Evolutionary conservation across 1,284 basidiomycete genomes (phyloP).

Genomic region (Ustilago nuda): DNA sequence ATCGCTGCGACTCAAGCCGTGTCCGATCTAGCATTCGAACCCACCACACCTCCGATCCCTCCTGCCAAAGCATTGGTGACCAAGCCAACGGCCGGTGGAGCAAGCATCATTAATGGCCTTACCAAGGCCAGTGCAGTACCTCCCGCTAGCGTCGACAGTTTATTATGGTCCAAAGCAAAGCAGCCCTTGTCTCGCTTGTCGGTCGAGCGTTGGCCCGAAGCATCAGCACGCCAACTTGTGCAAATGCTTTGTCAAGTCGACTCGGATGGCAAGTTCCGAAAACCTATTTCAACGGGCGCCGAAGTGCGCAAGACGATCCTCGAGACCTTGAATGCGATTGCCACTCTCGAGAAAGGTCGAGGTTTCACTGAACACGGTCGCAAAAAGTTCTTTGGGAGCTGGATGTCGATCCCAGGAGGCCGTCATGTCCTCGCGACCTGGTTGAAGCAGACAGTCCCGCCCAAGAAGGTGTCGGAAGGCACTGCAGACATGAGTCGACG

Average conservation of each 20-base stretch:
- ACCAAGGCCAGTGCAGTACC: not conserved
- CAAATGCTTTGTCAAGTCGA: constrained; percentile 29
- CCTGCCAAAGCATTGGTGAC: constrained; percentile 26
- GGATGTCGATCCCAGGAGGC: constrained; percentile 34
- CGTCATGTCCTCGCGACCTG: constrained; percentile 38
- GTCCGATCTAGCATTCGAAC: constrained; percentile 7
- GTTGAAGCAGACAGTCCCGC: constrained; percentile 34
- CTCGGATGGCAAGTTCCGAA: constrained; percentile 26
- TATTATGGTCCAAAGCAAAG: constrained; percentile 23
- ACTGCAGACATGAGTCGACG: constrained; percentile 44
- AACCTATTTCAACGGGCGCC: constrained; percentile 16
- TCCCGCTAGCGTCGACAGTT: not conserved
- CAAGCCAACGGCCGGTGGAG: constrained; percentile 8
- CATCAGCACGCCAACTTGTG: constrained; percentile 27
- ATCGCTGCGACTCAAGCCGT: not conserved
- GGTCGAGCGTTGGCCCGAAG: constrained; percentile 25
- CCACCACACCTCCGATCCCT: constrained; percentile 37
- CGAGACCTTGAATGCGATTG: constrained; percentile 27
- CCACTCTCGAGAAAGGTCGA: constrained; percentile 33
- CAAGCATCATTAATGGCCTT: not conserved
- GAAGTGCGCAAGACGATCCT: constrained; percentile 34
- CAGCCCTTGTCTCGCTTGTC: constrained; percentile 17
- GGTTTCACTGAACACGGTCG: constrained; percentile 35
- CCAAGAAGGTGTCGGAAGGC: constrained; percentile 37
- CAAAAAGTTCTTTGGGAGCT: constrained; percentile 21